Evolutionary conservation across 805 yeast species (phyloP), one percentile per base, ranked within the genome.

Genomic region (Saturnispora dispora): DNA sequence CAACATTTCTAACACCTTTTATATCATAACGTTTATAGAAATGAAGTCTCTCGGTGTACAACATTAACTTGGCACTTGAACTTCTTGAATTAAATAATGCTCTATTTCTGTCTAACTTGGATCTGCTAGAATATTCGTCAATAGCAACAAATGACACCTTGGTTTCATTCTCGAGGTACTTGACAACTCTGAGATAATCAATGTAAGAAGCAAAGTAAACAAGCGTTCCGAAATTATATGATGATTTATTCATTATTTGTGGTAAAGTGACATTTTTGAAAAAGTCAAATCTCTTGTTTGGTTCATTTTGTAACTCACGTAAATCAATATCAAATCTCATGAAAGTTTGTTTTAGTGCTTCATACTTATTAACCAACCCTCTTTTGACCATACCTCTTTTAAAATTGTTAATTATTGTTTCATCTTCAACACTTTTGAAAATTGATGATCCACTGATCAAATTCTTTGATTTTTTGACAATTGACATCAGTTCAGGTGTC

Each of bases 21-120:
- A 93, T 73, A 52, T 86, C 90, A 65, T 78, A 90, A 48, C 98
- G 76, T 57, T 96, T 79, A 71, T 82, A 93, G 63, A 88, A 93
- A 66, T 93, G 98, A 63, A 91, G 71, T 74, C 99, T 83, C 61
- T 91, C 98, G 0, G 97, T 87, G 67, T 91, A 91, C n/a, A 93
- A 68, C 71, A 93, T 64, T 27, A 91, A 75, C 3, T 77, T 77
- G 11, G 65, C 64, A 40, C 52, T 50, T 27, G 58, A 58, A 18
- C 60, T 52, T 28, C 57, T 60, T 35, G 78, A 74, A 32, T 76
- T 78, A 63, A 93, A 93, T 37, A 75, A 69, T 7, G 87, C 76
- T 57, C 98, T 75, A 18, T 82, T 78, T 46, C 88, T 74, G 1
- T 88, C 79, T 33, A 88, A 64, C 52, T 85, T 83, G n/a, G 85